Evolutionary conservation across 2,329 filamentous ascomycete genomes (phyloP).

Genomic region (Talaromyces funiculosus): DNA sequence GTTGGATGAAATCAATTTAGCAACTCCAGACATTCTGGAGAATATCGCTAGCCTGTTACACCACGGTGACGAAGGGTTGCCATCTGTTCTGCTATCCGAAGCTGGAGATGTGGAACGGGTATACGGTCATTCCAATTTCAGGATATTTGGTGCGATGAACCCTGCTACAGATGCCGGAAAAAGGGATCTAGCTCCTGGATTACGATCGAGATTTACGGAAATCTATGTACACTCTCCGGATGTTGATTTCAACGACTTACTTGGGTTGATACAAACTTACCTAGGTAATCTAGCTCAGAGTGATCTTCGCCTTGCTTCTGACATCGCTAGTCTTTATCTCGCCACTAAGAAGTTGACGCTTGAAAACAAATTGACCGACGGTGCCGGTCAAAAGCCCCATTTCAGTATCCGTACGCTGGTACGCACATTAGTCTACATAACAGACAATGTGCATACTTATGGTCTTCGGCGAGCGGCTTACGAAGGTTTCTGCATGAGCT

Average conservation of each 20-base stretch:
- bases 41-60: slow-evolving; percentile 83
- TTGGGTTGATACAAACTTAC: slow-evolving; percentile 84
- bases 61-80: slow-evolving; percentile 62
- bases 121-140: slow-evolving; percentile 82
- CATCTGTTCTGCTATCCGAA: slow-evolving; percentile 85
- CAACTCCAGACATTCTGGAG: slow-evolving; percentile 89
- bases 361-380: slow-evolving; percentile 82
- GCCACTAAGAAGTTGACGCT: slow-evolving; percentile 77
- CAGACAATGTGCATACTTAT: slow-evolving; percentile 76
- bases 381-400: slow-evolving; percentile 90
- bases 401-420: slow-evolving; percentile 95
- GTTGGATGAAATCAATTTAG: slow-evolving; percentile 94
- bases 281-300: slow-evolving; percentile 65
- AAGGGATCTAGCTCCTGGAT: slow-evolving; percentile 80
- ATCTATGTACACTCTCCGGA: slow-evolving; percentile 91
- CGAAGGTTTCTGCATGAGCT: slow-evolving; percentile 98
- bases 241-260: slow-evolving; percentile 74
- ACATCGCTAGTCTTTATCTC: slow-evolving; percentile 82
- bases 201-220: slow-evolving; percentile 90
- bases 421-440: slow-evolving; percentile 80
- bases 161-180: slow-evolving; percentile 97
- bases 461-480: slow-evolving; percentile 79
- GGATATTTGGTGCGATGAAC: slow-evolving; percentile 98
- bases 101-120: slow-evolving; percentile 89
- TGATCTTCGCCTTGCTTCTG: slow-evolving; percentile 67